Base-by-base conservation (phyloP, 306 rosid genomes). In the Castanospermum australe region DNA sequence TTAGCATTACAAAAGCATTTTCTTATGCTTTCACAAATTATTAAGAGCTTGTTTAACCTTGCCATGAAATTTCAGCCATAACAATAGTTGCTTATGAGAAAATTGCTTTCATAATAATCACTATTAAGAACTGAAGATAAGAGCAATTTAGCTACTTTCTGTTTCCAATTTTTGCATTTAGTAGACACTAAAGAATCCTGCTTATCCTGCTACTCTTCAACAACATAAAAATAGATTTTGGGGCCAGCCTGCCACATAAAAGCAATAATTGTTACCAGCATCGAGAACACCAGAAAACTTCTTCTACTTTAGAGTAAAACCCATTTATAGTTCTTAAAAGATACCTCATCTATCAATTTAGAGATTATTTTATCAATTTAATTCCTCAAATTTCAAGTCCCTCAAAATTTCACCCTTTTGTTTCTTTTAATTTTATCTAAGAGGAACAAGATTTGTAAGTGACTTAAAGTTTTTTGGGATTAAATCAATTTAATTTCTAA, bases 1-100 rank as follows among this genome's bases (percentile, higher is more conserved):
- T 63, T 25, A 25, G 67, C 79, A 72, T 63, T 18, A 44, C n/a
- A 20, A 22, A 25, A 77, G 59, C 36, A 64, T 51, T 73, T 73
- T 35, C 73, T 41, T 50, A 41, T 42, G 75, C 32, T 11, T 28
- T 63, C 24, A 30, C 39, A 71, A 35, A 25, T 54, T 60, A 79
- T 6, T n/a, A 50, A 24, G 14, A 10, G n/a, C 66, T 18, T 48
- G 33, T 38, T 79, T 72, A 55, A 32, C 24, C 45, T 38, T 28
- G 79, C 45, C 64, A 67, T 71, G 64, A n/a, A 79, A 11, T 25
- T 71, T 21, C 42, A 15, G n/a, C 28, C 21, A 12, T 68, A 48
- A 10, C 32, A 25, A 32, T 35, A 55, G 67, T 38, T 13, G 30
- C 51, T 41, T 11, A 4, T 4, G 20, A 18, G 38, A 57, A 41